phyloP scores from a whole-genome alignment of 768 basidiomycete genomes.

The Amanita rubescens region DNA sequence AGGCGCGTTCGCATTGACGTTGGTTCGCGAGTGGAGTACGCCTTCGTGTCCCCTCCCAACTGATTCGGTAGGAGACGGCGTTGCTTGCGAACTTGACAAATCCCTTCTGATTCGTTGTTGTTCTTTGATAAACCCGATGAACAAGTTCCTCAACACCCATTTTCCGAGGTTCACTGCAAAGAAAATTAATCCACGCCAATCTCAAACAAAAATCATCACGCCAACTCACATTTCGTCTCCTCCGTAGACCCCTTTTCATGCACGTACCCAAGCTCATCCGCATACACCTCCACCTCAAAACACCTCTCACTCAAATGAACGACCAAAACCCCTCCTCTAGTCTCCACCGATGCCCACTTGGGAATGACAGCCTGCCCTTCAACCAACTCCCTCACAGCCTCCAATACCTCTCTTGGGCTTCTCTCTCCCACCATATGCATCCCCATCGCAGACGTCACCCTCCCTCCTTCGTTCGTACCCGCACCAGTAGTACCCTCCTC shows the following conservation, averaged over 20 bases:
- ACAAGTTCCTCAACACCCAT: conserved; percentile 85
- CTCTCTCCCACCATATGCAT: conserved; percentile 38
- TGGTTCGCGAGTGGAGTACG: conserved; percentile 14
- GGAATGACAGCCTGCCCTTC: conserved; percentile 88
- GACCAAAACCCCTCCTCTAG: conserved; percentile 80
- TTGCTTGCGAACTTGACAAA: conserved; percentile 9
- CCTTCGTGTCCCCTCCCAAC: conserved; percentile 13
- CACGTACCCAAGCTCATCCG: conserved; percentile 78
- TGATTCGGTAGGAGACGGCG: not conserved
- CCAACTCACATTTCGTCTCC: conserved; percentile 68
- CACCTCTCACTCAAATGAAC: conserved; percentile 83
- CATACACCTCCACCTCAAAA: conserved; percentile 94
- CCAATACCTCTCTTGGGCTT: conserved; percentile 78
- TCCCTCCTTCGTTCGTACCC: conserved; percentile 22
- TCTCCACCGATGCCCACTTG: conserved; percentile 85
- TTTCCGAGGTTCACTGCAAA: conserved; percentile 81
- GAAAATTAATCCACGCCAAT: no score
- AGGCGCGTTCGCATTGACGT: not conserved
- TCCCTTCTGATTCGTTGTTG: conserved; percentile 39
- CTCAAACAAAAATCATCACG: no score
- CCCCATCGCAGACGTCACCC: not conserved
- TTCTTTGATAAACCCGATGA: conserved; percentile 69
- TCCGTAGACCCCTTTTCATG: conserved; percentile 58
- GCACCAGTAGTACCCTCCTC: not conserved
- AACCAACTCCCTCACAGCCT: conserved; percentile 82